Conservation (phyloP, 805 yeast species). For the Hanseniaspora meyeri region DNA sequence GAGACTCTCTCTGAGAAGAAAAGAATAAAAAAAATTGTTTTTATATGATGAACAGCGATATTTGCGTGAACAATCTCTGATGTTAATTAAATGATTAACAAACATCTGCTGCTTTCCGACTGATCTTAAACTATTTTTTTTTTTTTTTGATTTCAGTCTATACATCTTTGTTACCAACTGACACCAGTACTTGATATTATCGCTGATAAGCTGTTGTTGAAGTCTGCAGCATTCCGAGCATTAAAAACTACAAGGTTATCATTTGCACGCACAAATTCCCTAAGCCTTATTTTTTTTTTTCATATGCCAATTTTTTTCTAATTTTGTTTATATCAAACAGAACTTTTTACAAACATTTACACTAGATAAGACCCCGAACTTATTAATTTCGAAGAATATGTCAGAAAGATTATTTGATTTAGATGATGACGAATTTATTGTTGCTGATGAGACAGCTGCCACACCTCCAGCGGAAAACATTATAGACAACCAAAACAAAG, state of each 20-base stretch:
- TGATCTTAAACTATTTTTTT: conserved; percentile 18
- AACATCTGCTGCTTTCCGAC: conserved; percentile 34
- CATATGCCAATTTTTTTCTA: background rate
- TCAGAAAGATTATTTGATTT: conserved; percentile 3
- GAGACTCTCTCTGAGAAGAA: background rate
- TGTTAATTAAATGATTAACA: conserved; percentile 26
- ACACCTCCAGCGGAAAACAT: background rate
- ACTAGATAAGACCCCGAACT: no score
- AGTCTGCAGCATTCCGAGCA: no score
- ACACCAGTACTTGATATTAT: background rate
- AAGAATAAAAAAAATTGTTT: background rate
- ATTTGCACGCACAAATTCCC: no score
- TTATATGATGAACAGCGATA: conserved; percentile 28
- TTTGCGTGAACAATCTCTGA: conserved; percentile 33
- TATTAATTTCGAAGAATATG: background rate
- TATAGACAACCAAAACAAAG: background rate
- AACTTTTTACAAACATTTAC: no score
- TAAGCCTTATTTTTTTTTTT: no score
- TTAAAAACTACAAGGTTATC: no score
- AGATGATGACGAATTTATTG: conserved; percentile 12
- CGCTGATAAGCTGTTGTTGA: no score
- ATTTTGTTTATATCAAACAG: background rate
- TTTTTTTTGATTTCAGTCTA: background rate
- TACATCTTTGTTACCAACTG: no score
- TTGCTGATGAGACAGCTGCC: conserved; percentile 5